These are phyloP conservation scores for Lanzia echinophila DNA, from an alignment of 2,329 filamentous ascomycete species.

Conservation along the genomic window DNA sequence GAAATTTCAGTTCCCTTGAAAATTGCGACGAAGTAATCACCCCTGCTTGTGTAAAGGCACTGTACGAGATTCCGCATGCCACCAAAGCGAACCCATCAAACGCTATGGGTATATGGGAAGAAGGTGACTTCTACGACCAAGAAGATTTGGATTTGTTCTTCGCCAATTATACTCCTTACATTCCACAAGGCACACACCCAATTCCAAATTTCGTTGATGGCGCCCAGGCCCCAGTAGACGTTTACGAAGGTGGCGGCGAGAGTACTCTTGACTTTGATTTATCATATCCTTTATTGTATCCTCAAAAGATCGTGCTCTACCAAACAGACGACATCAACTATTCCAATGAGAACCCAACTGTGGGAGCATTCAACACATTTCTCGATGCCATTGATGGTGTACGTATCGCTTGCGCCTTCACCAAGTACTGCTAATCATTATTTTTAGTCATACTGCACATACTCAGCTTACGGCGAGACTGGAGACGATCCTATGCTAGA, in stretches of 20 bases:
- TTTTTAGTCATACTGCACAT: slow-evolving; percentile 12
- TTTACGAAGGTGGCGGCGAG: slow-evolving; percentile 6
- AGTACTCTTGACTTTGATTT: slow-evolving; percentile 37
- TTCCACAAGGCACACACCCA: slow-evolving; percentile 28
- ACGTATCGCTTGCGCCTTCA: background rate
- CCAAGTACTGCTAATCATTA: background rate
- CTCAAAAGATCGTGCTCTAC: slow-evolving; percentile 41
- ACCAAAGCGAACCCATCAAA: slow-evolving; percentile 35
- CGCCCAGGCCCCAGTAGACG: slow-evolving; percentile 19
- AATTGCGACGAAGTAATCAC: slow-evolving; percentile 49
- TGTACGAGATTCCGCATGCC: slow-evolving; percentile 43
- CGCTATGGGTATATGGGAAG: slow-evolving; percentile 47
- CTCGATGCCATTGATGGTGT: slow-evolving; percentile 13
- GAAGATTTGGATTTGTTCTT: slow-evolving; percentile 39
- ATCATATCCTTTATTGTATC: slow-evolving; percentile 41
- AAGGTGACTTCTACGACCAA: slow-evolving; percentile 34
- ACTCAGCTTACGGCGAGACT: slow-evolving; percentile 11
- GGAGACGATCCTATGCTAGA: slow-evolving; percentile 32
- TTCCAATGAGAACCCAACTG: background rate
- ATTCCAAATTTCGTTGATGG: slow-evolving; percentile 30
- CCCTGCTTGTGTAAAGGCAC: slow-evolving; percentile 46
- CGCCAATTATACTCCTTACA: slow-evolving; percentile 35
- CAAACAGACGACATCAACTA: slow-evolving; percentile 31
- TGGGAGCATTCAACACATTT: slow-evolving; percentile 6
- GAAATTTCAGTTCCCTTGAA: slow-evolving; percentile 7